Evolutionary conservation across 78 protist genomes (phyloP), one percentile per base, ranked within the genome.

Genomic region (Dictyostelium intermedium): DNA sequence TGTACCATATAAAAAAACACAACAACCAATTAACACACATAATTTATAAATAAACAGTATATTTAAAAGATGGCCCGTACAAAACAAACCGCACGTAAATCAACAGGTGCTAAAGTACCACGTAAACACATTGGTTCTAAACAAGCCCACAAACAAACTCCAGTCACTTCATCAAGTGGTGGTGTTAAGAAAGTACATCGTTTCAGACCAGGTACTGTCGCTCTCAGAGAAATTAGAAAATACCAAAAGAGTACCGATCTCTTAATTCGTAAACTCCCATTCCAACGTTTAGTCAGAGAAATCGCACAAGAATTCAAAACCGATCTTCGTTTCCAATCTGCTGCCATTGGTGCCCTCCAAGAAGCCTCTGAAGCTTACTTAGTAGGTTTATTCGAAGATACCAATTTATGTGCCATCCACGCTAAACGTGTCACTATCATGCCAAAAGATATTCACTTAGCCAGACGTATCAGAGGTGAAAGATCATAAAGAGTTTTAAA

Each of bases 401-500:
- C 97, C 91, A 96, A 97, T 95, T 53, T 97, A 14, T 93, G 97
- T 84, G 96, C 97, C 70, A 87, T 97, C 91, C 98, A 87, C 41
- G 92, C 92, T 39, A 87, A 87, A 72, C 66, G 92, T 47, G 92
- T 96, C 32, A 97, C 98, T 25, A 96, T 97, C 91, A 96, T 98
- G 97, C 98, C 98, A 83, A 97, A 97, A 97, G 99, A 98, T 92
- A 94, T 98, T 72, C 98, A 98, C 92, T 97, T 98, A 35, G 99
- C 99, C 56, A 79, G 98, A 70, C 91, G 99, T 74, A 97, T 98
- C 95, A 92, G 99, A 74, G 99, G 99, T 70, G 98, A 98, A 96
- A 93, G 98, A 53, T 82, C 98, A 23, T 97, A 94, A 97, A 63
- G 18, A 32, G 23, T 56, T 56, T 6, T 23, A 56, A 56, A 56